phyloP scores from a whole-genome alignment of 2,329 filamentous ascomycete genomes.

The Dactylellina drechsleri region DNA sequence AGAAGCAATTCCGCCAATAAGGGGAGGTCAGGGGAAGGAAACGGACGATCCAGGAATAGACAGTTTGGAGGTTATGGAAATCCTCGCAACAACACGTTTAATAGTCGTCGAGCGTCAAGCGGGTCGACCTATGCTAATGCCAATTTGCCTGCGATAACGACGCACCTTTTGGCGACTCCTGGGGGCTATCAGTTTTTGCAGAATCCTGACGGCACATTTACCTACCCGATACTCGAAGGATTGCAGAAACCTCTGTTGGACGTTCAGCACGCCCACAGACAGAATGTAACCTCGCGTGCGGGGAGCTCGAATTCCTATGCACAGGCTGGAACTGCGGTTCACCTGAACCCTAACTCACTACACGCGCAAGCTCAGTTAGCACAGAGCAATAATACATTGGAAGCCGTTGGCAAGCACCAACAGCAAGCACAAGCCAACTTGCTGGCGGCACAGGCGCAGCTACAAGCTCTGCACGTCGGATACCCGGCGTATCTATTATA shows the following conservation, averaged over 20 bases:
- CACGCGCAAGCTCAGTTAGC: slow-evolving; percentile 28
- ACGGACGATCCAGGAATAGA: slow-evolving; percentile 46
- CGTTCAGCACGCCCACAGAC: slow-evolving; percentile 38
- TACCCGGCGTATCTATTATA: slow-evolving; percentile 38
- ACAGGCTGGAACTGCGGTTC: slow-evolving; percentile 14
- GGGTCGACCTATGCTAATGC: slow-evolving; percentile 34
- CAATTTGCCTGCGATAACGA: slow-evolving; percentile 35
- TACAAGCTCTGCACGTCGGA: slow-evolving; percentile 23
- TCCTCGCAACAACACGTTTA: slow-evolving; percentile 32
- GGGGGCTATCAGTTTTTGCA: slow-evolving; percentile 41
- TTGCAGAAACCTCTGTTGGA: slow-evolving; percentile 39
- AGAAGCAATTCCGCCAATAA: slow-evolving; percentile 56
- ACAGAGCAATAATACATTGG: slow-evolving; percentile 25
- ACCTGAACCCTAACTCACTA: not conserved
- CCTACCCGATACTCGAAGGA: slow-evolving; percentile 31
- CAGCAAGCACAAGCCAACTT: slow-evolving; percentile 40
- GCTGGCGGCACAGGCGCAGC: slow-evolving; percentile 37
- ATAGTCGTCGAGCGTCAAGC: slow-evolving; percentile 45
- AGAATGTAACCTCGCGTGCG: slow-evolving; percentile 29
- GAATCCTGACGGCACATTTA: slow-evolving; percentile 41
- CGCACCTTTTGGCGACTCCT: slow-evolving; percentile 28
- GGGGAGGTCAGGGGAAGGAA: slow-evolving; percentile 50
- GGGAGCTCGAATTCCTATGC: slow-evolving; percentile 23
- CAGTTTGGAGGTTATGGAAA: slow-evolving; percentile 37
- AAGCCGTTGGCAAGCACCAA: slow-evolving; percentile 39